phyloP scores from a whole-genome alignment of 352 stramenopile species.

The Pelagophyceae sp. region DNA sequence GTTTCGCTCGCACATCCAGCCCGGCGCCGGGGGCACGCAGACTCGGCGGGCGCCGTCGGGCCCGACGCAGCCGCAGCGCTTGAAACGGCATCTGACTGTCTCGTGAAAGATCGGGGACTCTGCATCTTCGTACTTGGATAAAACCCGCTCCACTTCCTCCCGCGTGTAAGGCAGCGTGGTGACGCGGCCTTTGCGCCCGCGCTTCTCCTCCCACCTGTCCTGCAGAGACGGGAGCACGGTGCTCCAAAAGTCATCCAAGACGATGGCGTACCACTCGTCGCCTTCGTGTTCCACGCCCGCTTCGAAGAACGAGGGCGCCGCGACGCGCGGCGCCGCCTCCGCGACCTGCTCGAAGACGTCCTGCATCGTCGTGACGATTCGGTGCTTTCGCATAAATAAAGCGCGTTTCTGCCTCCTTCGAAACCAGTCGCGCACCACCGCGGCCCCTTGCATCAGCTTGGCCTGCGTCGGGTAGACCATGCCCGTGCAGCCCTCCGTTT shows the following conservation, averaged over 20 bases:
- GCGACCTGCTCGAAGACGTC: conserved; percentile 35
- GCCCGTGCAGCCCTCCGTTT: conserved; percentile 39
- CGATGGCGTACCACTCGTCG: conserved; percentile 32
- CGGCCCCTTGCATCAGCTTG: conserved; percentile 31
- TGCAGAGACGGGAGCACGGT: conserved; percentile 34
- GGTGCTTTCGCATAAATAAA: conserved; percentile 29
- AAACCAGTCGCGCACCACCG: conserved; percentile 29
- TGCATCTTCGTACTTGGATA: conserved; percentile 39
- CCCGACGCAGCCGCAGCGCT: conserved; percentile 36
- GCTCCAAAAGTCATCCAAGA: conserved; percentile 34
- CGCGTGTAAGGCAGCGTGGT: conserved; percentile 36
- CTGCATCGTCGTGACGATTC: conserved; percentile 35
- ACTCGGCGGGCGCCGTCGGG: conserved; percentile 21
- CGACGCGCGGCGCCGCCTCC: not conserved
- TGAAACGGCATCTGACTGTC: conserved; percentile 29
- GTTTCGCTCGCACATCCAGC: conserved; percentile 39
- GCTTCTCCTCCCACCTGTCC: conserved; percentile 34
- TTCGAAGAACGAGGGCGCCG: not conserved
- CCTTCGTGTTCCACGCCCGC: not conserved
- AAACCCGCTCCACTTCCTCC: conserved; percentile 35
- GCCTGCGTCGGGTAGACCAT: conserved; percentile 32
- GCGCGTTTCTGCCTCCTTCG: conserved; percentile 34
- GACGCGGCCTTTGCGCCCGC: conserved; percentile 27
- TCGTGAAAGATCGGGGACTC: conserved; percentile 29
- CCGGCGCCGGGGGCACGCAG: conserved; percentile 33